phyloP scores from a whole-genome alignment of 257 asterid species.

The Fraxinus anomala region DNA sequence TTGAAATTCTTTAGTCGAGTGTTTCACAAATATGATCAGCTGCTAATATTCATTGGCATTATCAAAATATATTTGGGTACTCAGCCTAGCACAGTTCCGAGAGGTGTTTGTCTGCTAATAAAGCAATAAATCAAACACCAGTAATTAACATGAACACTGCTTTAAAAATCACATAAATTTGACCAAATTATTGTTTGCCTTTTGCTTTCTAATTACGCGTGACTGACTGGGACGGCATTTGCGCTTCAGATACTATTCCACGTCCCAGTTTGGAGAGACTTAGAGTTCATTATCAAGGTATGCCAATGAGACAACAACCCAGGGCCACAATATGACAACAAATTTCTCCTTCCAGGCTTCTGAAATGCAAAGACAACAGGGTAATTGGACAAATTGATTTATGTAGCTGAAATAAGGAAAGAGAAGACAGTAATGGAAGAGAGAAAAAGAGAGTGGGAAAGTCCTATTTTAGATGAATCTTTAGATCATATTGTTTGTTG shows the following conservation, averaged over 20 bases:
- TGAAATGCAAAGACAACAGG: conserved; percentile 5
- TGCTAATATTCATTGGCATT: conserved; percentile 74
- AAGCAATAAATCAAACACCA: neutral
- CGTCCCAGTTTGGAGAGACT: conserved; percentile 69
- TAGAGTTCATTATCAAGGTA: conserved; percentile 88
- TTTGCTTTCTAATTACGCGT: no score
- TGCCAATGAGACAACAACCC: conserved; percentile 85
- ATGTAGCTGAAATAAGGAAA: neutral
- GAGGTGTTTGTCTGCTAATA: conserved; percentile 63
- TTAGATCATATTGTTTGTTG: conserved; percentile 13
- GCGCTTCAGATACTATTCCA: conserved; percentile 78
- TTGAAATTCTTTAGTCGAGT: no score
- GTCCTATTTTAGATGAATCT: conserved; percentile 26
- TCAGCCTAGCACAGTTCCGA: conserved; percentile 82
- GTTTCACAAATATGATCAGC: conserved; percentile 87
- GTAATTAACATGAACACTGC: neutral
- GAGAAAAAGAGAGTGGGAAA: no score
- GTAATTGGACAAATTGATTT: neutral
- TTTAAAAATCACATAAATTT: no score
- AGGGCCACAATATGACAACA: conserved; percentile 72
- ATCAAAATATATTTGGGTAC: conserved; percentile 67
- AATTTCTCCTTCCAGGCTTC: conserved; percentile 80
- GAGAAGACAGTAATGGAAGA: neutral
- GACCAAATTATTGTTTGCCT: neutral
- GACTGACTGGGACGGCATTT: conserved; percentile 92